Evolutionary conservation across 2,329 filamentous ascomycete genomes (phyloP).

Genomic region (Lasiodiplodia hormozganensis): DNA sequence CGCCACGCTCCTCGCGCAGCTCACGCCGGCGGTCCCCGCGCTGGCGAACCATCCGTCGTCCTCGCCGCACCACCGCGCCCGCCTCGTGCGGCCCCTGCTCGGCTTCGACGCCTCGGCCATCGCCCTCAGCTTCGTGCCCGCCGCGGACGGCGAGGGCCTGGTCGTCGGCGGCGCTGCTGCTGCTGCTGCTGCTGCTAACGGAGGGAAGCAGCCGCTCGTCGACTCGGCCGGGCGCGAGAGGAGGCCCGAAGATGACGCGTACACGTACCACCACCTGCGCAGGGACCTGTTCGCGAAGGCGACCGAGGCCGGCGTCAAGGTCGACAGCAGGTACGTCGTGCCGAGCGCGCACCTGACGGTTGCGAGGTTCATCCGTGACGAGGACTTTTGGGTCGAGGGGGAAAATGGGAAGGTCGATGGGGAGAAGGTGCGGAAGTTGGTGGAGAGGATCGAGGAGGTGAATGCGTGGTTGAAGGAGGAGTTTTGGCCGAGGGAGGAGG

Average conservation of each 20-base stretch:
- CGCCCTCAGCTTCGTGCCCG: constrained; percentile 86
- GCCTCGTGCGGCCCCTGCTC: constrained; percentile 81
- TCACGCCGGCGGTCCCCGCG: constrained; percentile 62
- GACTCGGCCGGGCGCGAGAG: constrained; percentile 33
- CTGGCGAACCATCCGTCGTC: constrained; percentile 74
- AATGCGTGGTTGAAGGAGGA: constrained; percentile 76
- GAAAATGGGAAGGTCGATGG: constrained; percentile 47
- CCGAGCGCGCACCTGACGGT: constrained; percentile 91
- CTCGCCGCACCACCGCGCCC: constrained; percentile 70
- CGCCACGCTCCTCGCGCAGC: constrained; percentile 62
- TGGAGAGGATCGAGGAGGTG: constrained; percentile 74
- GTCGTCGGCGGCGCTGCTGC: not conserved
- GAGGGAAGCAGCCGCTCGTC: too few species aligned
- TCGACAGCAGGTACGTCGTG: constrained; percentile 83
- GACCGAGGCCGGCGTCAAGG: constrained; percentile 60
- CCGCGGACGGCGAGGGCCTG: constrained; percentile 57
- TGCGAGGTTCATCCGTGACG: constrained; percentile 75
- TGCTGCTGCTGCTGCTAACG: too few species aligned
- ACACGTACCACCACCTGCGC: constrained; percentile 90
- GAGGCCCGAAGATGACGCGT: constrained; percentile 63
- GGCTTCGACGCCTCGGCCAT: constrained; percentile 86
- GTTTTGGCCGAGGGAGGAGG: constrained; percentile 67
- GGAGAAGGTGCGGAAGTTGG: constrained; percentile 67
- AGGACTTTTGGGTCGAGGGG: constrained; percentile 55
- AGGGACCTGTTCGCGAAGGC: constrained; percentile 73